Conservation (phyloP, 306 rosid genomes). For the Dalbergia oliveri region DNA sequence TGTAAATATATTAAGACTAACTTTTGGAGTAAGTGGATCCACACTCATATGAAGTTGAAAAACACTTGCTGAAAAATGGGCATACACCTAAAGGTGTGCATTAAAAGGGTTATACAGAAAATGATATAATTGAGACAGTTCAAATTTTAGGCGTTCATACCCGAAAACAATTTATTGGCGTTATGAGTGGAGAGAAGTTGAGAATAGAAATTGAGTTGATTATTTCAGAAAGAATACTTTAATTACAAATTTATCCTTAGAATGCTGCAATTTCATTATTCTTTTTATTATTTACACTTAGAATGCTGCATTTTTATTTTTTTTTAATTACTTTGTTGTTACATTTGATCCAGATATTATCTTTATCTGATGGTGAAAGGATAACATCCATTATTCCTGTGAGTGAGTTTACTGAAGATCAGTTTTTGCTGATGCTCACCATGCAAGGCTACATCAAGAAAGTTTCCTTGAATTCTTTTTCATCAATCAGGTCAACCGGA, state of each 20-base stretch:
- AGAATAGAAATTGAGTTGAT: not conserved
- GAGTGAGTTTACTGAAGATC: conserved; percentile 86
- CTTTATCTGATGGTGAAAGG: conserved; percentile 92
- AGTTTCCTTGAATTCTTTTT: conserved; percentile 88
- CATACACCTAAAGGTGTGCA: not conserved
- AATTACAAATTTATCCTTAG: not conserved
- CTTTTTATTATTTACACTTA: no score
- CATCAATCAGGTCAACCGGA: conserved; percentile 91
- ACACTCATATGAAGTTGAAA: not conserved
- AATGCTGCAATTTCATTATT: not conserved
- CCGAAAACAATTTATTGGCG: not conserved
- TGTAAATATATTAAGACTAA: not conserved
- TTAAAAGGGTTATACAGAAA: not conserved
- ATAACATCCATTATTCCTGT: conserved; percentile 96
- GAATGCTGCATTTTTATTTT: no score
- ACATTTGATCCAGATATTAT: conserved; percentile 73
- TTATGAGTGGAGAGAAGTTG: not conserved
- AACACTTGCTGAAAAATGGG: not conserved
- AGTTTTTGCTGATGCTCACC: conserved; percentile 91
- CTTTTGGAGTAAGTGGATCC: conserved; percentile 4
- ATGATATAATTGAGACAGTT: not conserved
- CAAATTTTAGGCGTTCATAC: not conserved
- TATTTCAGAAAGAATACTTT: not conserved
- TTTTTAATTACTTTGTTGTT: not conserved
- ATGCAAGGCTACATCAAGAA: conserved; percentile 93